Evolutionary conservation across 2,329 filamentous ascomycete genomes (phyloP), one percentile per base, ranked within the genome.

Genomic region (Scedosporium minutisporum): DNA sequence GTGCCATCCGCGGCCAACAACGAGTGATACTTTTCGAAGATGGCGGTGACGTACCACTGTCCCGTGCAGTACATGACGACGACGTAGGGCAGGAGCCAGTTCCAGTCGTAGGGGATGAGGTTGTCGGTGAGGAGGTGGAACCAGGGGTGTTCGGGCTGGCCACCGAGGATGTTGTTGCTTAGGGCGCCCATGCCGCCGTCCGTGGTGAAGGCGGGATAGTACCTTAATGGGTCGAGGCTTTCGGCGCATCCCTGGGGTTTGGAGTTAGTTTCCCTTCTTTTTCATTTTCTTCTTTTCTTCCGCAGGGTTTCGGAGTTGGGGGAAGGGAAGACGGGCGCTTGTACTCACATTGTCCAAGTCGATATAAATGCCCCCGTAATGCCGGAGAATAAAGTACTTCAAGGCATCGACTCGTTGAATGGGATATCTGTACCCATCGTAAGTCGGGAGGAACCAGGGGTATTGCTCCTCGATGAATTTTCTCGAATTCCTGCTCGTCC

Each of bases 41-140:
- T 82, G 48, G 92, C 82, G 63, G 85, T 90, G 57, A 93, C 75
- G 76, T 91, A 93, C 33, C 93, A 77, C 0, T 89, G 89, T 0
- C 89, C 89, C 0, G 90, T 90, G 9, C 85, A 86, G 57, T 88
- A 87, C 90, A 93, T 93, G 68, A 93, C 87, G 25, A 87, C 90
- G 69, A 90, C 87, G 72, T 93, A 91, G 0, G 77, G 77, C 59
- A 16, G 86, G 82, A 65, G 87, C 72, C 46, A 85, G 70, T 69
- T 67, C 88, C 89, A 93, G 66, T 83, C 83, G 64, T 84, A 81
- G 21, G 71, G 73, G 33, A 70, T 65, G 70, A 89, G 82, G 73
- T 90, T 78, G 33, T 38, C 10, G 33, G 33, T 38, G 2, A 38
- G 33, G 33, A 38, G 33, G 33, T 38, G 33, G 33, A 91, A 91